Base-by-base conservation (phyloP, 495 filamentous ascomycete species). In the Aspergillus cavernicola region DNA sequence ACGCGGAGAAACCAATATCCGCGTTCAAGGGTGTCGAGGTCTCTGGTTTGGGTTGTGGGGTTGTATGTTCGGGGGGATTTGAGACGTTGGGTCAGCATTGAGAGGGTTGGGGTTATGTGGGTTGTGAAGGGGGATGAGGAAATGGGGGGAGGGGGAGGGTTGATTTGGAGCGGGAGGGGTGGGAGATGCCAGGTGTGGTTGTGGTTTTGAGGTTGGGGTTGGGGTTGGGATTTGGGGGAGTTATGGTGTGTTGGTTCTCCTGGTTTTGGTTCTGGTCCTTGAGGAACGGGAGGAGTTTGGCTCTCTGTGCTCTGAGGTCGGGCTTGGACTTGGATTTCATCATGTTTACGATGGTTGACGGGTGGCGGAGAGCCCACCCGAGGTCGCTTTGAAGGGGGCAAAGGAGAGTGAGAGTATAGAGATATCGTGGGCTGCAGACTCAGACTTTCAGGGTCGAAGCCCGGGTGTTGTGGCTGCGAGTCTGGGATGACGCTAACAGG, bases 1-100 rank as follows among this genome's bases (percentile, higher is more conserved):
- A 81, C 76, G 18, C 76, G 73, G 2, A 90, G 40, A 11, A 67
- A 61, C 88, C 88, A 92, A 63, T 86, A 79, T 15, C 88, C 88
- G 24, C 87, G 69, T 60, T 92, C 88, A 13, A 81, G 72, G 0
- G 64, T 65, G 8, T 77, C 69, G 0, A 87, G 68, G 0, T 60
- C 57, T 5, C 87, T 78, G 3, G 66, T 63, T 61, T 81, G 74
- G 0, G 54, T 51, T n/a, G 52, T 44, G 2, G 85, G 85, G n/a
- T 58, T 71, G 61, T 77, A 88, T 0, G 75, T 77, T 4, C 62
- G 67, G 0, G 57, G 9, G 4, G 80, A 72, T 6, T 76, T 68
- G 33, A 86, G 75, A 8, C 82, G 77, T 3, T 56, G 47, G 0
- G 75, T 73, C 4, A 88, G 68, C 59, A 78, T 71, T 3, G 66